phyloP scores from a whole-genome alignment of 352 stramenopile species.

The Aphanomyces stellatus region DNA sequence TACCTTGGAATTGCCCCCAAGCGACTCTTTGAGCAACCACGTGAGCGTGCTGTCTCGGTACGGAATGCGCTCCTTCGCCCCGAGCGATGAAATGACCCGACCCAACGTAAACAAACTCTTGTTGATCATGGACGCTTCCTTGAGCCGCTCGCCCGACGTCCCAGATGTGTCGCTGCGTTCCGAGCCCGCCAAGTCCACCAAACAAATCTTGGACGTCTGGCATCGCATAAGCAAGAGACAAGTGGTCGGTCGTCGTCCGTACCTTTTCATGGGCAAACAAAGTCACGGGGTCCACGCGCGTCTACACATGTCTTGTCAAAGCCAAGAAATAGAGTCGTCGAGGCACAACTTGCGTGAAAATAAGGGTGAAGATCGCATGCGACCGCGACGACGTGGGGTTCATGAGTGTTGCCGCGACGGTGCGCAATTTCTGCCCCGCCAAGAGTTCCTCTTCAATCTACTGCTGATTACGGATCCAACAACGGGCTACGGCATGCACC shows the following conservation, averaged over 20 bases:
- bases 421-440: slow-evolving; percentile 91
- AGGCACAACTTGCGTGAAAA: slow-evolving; percentile 64
- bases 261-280: slow-evolving; percentile 64
- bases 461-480: no score
- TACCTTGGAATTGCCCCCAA: slow-evolving; percentile 75
- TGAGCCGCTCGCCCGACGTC: slow-evolving; percentile 80
- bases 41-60: slow-evolving; percentile 83
- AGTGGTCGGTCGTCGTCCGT: no score
- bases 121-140: slow-evolving; percentile 90
- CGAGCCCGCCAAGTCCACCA: slow-evolving; percentile 79
- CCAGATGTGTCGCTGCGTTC: slow-evolving; percentile 72
- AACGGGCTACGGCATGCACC: neutral
- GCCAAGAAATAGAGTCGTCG: neutral
- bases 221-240: neutral
- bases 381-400: slow-evolving; percentile 93
- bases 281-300: slow-evolving; percentile 47
- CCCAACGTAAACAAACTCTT: slow-evolving; percentile 86
- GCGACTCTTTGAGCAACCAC: slow-evolving; percentile 80
- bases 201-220: slow-evolving; percentile 77
- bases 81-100: slow-evolving; percentile 78
- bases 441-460: slow-evolving; percentile 63
- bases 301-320: slow-evolving; percentile 12
- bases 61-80: slow-evolving; percentile 51
- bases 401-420: slow-evolving; percentile 93
- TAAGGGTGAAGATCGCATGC: slow-evolving; percentile 96